Evolutionary conservation across 1,139 yeast genomes (phyloP).

Genomic region (Lodderomyces parapsilosis): DNA sequence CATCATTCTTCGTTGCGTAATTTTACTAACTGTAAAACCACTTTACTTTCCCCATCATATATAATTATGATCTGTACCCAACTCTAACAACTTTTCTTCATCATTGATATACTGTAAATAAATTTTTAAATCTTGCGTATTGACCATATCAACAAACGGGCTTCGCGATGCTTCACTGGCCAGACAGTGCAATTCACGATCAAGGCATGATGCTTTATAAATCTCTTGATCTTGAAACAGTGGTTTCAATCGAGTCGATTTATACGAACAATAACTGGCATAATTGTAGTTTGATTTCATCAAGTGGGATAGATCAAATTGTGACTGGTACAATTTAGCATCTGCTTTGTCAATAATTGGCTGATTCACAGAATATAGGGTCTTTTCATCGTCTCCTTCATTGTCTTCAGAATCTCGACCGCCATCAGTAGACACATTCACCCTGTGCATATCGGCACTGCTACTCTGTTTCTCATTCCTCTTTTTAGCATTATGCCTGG

Average conservation of each 20-base stretch:
- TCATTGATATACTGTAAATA: conserved; percentile 1
- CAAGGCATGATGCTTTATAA: not conserved
- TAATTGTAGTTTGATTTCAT: not conserved
- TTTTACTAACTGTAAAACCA: no score
- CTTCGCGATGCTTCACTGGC: not conserved
- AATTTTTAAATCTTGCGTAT: not conserved
- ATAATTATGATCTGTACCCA: not conserved
- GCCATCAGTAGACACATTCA: not conserved
- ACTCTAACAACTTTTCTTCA: conserved; percentile 1
- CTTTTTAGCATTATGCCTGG: not conserved
- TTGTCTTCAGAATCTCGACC: not conserved
- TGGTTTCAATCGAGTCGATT: conserved; percentile 7
- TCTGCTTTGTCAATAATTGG: conserved; percentile 10
- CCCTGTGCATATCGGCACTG: not conserved
- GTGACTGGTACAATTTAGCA: conserved; percentile 13
- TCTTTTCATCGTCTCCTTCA: conserved; percentile 7
- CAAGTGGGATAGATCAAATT: conserved; percentile 11
- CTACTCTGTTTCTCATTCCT: not conserved
- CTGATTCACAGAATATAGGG: not conserved
- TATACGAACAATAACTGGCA: not conserved
- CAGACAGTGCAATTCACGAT: not conserved
- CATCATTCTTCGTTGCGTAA: no score
- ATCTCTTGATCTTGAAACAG: conserved; percentile 1
- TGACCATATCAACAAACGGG: not conserved
- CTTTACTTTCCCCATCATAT: not conserved